Evolutionary conservation across 768 basidiomycete species (phyloP).

Genomic region (Cystobasidium onofrii): DNA sequence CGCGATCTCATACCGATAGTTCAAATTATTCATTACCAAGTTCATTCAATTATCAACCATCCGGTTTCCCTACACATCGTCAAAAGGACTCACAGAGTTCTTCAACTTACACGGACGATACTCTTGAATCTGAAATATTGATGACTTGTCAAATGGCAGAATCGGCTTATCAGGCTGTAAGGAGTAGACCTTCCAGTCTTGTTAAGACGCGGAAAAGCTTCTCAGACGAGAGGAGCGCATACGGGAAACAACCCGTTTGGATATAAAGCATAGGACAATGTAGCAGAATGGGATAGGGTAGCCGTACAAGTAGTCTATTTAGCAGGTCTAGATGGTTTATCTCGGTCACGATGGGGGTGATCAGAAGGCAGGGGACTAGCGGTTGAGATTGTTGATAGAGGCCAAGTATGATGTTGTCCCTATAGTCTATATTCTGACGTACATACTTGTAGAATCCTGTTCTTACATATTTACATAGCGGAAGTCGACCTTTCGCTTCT

Average conservation of each 20-base stretch:
- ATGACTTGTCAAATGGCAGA: neutral
- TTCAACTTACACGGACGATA: neutral
- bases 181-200: neutral
- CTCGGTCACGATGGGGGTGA: too few relatives aligned
- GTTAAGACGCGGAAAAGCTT: neutral
- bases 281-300: neutral
- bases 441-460: too few relatives aligned
- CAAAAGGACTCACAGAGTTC: neutral
- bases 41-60: neutral
- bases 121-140: neutral
- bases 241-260: neutral
- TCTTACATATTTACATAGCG: too few relatives aligned
- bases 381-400: neutral
- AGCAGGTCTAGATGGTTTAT: too few relatives aligned
- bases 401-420: too few relatives aligned
- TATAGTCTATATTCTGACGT: too few relatives aligned
- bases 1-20: neutral
- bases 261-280: too few relatives aligned
- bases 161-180: neutral
- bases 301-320: too few relatives aligned
- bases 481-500: too few relatives aligned
- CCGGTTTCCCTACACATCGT: neutral
- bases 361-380: neutral
- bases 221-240: neutral
- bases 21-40: neutral